A percentile compares a stretch with the other conserved stretches of the same genome.
Evolutionary conservation across 805 yeast species (phyloP).

Genomic region (Yarrowia porcina): DNA sequence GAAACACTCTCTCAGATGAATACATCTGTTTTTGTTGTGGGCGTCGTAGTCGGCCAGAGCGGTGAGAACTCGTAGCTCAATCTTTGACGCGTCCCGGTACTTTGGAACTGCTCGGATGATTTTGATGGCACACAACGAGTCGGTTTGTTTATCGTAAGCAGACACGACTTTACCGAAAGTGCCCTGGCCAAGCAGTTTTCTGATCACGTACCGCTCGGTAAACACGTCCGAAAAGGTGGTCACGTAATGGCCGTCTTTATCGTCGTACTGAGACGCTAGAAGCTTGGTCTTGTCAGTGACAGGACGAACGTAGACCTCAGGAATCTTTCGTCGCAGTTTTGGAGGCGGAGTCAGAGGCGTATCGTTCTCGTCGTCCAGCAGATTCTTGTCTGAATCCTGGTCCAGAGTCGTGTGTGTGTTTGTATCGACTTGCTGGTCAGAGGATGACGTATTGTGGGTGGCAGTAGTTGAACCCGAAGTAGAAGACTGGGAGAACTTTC

Average conservation of each 20-base stretch:
- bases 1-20: slow-evolving; percentile 82
- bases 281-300: slow-evolving; percentile 29
- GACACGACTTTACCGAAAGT: slow-evolving; percentile 88
- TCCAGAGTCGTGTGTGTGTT: slow-evolving; percentile 17
- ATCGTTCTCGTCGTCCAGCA: slow-evolving; percentile 9
- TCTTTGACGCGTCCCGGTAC: slow-evolving; percentile 92
- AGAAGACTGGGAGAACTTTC: slow-evolving; percentile 17
- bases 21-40: slow-evolving; percentile 65
- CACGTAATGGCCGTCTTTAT: slow-evolving; percentile 37
- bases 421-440: neutral
- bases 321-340: slow-evolving; percentile 34
- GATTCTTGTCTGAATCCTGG: slow-evolving; percentile 6
- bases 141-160: slow-evolving; percentile 64
- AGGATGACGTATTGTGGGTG: slow-evolving; percentile 14
- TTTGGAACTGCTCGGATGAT: slow-evolving; percentile 89
- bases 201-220: slow-evolving; percentile 68
- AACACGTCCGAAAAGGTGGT: slow-evolving; percentile 39
- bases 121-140: slow-evolving; percentile 78
- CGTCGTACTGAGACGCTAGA: slow-evolving; percentile 33
- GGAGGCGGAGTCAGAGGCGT: slow-evolving; percentile 28
- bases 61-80: slow-evolving; percentile 79
- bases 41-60: slow-evolving; percentile 72
- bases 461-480: slow-evolving; percentile 22
- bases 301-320: slow-evolving; percentile 34
- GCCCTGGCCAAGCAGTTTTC: slow-evolving; percentile 79